phyloP scores from a whole-genome alignment of 2,329 filamentous ascomycete species.

The Zasmidium cellare region DNA sequence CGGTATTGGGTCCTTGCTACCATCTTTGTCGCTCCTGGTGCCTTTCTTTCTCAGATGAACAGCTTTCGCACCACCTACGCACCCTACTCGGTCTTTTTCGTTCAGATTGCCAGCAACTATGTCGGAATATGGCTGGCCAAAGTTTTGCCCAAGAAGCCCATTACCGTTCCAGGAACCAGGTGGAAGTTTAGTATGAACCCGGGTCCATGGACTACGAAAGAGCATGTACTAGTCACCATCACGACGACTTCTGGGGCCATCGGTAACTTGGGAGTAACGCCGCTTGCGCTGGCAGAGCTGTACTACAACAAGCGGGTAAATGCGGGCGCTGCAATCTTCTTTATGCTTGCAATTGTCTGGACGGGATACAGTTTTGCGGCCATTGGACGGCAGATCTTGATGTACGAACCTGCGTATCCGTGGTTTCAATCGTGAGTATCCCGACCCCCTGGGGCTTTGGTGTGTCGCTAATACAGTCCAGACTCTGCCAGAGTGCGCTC shows the following conservation, averaged over 20 bases:
- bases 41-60: constrained; percentile 58
- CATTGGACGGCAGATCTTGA: constrained; percentile 40
- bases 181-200: constrained; percentile 57
- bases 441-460: constrained; percentile 22
- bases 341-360: constrained; percentile 61
- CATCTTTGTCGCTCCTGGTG: constrained; percentile 58
- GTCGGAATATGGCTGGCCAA: constrained; percentile 52
- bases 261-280: constrained; percentile 40
- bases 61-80: constrained; percentile 25
- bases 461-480: not conserved
- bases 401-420: not conserved
- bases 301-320: constrained; percentile 57
- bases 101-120: not conserved
- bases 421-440: constrained; percentile 37
- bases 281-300: constrained; percentile 57
- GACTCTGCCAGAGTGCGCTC: constrained; percentile 49
- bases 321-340: constrained; percentile 57
- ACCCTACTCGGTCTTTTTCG: not conserved
- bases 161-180: constrained; percentile 50
- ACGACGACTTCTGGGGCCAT: constrained; percentile 21
- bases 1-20: constrained; percentile 59
- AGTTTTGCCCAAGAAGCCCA: constrained; percentile 49
- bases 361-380: constrained; percentile 61
- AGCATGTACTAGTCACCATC: constrained; percentile 59
- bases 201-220: constrained; percentile 58